Conservation (phyloP, 306 rosid genomes). For the Inga oerstediana region DNA sequence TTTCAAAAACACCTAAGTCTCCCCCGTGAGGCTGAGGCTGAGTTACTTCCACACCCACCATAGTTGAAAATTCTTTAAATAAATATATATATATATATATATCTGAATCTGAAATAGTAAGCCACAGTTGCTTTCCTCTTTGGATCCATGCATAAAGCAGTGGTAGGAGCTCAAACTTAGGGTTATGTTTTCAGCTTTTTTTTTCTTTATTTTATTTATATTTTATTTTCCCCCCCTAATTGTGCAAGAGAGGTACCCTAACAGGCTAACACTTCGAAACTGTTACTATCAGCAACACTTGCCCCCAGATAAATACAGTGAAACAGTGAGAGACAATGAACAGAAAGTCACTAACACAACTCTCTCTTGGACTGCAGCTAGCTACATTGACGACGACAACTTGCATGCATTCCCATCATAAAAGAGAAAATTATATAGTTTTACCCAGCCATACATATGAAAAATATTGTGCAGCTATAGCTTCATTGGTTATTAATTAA, state of each 20-base stretch:
- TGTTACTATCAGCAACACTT: slow-evolving; percentile 45
- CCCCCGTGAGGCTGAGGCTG: slow-evolving; percentile 41
- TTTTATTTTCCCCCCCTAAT: background rate
- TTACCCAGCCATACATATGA: background rate
- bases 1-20: slow-evolving; percentile 24
- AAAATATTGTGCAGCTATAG: background rate
- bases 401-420: slow-evolving; percentile 40
- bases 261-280: slow-evolving; percentile 36
- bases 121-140: slow-evolving; percentile 49
- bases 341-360: slow-evolving; percentile 34
- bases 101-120: slow-evolving; percentile 49
- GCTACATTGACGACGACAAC: slow-evolving; percentile 39
- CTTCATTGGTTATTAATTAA: background rate
- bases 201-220: background rate
- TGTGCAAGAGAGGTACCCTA: slow-evolving; percentile 34
- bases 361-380: slow-evolving; percentile 42
- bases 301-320: slow-evolving; percentile 45
- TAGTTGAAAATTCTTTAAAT: slow-evolving; percentile 14
- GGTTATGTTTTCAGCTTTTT: slow-evolving; percentile 39
- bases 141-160: slow-evolving; percentile 47
- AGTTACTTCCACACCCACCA: slow-evolving; percentile 21
- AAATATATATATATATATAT: background rate
- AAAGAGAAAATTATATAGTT: background rate
- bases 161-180: slow-evolving; percentile 41
- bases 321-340: slow-evolving; percentile 45